Percentiles rank a stretch among this genome's conserved stretches.
phyloP scores from a whole-genome alignment of 2,329 filamentous ascomycete species.

The Claviceps pazoutovae region DNA sequence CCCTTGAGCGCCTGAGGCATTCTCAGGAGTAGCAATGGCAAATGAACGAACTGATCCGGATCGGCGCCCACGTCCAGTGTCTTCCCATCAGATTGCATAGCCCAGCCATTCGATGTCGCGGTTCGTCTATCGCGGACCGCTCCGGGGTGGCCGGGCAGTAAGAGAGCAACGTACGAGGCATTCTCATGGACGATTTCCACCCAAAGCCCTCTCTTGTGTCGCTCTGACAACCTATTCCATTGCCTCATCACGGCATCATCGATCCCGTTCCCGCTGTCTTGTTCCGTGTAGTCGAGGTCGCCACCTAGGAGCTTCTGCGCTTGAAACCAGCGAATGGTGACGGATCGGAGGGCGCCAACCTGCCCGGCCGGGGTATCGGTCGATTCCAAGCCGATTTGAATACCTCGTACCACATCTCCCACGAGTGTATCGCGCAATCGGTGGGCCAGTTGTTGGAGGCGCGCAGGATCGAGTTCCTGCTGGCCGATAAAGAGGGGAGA shows the following conservation, averaged over 20 bases:
- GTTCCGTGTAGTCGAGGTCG: constrained; percentile 9
- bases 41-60: constrained; percentile 25
- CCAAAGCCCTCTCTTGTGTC: constrained; percentile 22
- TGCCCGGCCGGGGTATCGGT: constrained; percentile 26
- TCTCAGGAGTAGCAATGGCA: constrained; percentile 39
- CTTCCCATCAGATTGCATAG: constrained; percentile 10
- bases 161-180: constrained; percentile 33
- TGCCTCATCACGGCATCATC: constrained; percentile 7
- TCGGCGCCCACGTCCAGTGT: constrained; percentile 4
- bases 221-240: constrained; percentile 10
- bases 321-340: constrained; percentile 34
- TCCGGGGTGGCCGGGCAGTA: constrained; percentile 27
- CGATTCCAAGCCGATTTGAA: constrained; percentile 36
- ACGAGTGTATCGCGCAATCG: constrained; percentile 40
- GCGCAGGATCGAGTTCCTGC: constrained; percentile 21
- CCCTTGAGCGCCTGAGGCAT: constrained; percentile 40
- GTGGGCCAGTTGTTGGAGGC: constrained; percentile 30
- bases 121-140: constrained; percentile 6
- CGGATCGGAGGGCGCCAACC: constrained; percentile 29
- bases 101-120: constrained; percentile 7
- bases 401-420: constrained; percentile 45
- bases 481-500: constrained; percentile 38
- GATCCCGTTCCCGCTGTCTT: constrained; percentile 8
- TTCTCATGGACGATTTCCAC: constrained; percentile 40
- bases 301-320: constrained; percentile 19